phyloP scores from a whole-genome alignment of 768 basidiomycete genomes.

The Tulasnella sp. region DNA sequence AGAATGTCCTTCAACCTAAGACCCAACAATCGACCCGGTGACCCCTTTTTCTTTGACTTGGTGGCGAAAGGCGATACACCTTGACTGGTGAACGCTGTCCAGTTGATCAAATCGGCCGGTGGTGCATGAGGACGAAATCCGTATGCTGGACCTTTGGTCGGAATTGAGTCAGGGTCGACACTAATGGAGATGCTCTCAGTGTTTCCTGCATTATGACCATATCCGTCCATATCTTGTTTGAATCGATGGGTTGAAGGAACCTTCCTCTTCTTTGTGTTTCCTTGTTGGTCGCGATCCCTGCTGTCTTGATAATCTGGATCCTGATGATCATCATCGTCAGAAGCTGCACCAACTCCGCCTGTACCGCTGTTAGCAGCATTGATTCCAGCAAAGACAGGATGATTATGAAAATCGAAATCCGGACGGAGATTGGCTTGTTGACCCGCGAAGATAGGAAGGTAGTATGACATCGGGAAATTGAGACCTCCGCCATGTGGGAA shows the following conservation, averaged over 20 bases:
- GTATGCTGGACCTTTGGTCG: too few relatives aligned
- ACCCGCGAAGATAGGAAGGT: too few relatives aligned
- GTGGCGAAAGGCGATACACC: neutral
- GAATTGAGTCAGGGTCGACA: too few relatives aligned
- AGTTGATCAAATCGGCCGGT: too few relatives aligned
- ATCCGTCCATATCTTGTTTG: too few relatives aligned
- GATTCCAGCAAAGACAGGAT: neutral
- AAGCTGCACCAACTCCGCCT: neutral
- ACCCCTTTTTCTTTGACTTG: neutral
- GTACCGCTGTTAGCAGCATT: neutral
- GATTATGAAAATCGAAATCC: neutral
- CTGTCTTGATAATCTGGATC: conserved; percentile 50
- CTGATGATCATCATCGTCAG: conserved; percentile 40
- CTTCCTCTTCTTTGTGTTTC: conserved; percentile 81
- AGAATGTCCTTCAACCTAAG: conserved; percentile 52
- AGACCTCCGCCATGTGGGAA: too few relatives aligned
- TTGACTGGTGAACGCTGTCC: too few relatives aligned
- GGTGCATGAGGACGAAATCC: too few relatives aligned
- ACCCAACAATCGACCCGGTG: neutral
- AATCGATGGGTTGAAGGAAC: conserved; percentile 49
- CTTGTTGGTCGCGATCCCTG: conserved; percentile 51
- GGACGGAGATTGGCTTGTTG: neutral
- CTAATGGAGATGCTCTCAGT: too few relatives aligned
- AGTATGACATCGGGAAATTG: too few relatives aligned
- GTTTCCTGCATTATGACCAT: too few relatives aligned